Base-by-base conservation (phyloP, 768 basidiomycete species). In the Epithele typhae region DNA sequence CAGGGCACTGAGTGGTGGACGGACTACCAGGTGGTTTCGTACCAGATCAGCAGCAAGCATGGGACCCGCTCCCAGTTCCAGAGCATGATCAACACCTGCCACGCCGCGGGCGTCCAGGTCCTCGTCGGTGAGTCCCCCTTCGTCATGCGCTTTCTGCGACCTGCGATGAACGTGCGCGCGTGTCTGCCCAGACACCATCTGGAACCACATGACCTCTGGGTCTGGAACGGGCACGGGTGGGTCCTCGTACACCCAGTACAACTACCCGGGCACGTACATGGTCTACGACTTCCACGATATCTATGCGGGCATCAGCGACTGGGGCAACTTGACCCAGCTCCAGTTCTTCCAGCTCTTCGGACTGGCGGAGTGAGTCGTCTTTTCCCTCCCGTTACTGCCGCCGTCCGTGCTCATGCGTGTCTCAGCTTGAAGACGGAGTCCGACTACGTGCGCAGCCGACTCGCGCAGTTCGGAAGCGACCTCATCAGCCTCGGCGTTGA, bases 1-100 rank as follows among this genome's bases (percentile, higher is more conserved):
- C 55, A 64, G 14, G 83, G 82, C 4, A 10, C 66, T 2, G 72
- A 82, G 55, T 86, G 84, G 84, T 86, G 83, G 83, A 85, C 83
- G 0, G 83, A 84, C 58, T 85, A 87, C 56, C 84, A 76, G 46
- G 76, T 79, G 4, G 81, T 83, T 0, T 84, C 82, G 2, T 84
- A 85, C 57, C 81, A 46, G 10, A 59, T 85, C 40, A 80, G 71
- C 1, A 82, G 81, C 1, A 86, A 85, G 61, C 78, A 80, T 1
- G 84, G 84, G 4, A 69, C 77, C 53, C 71, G 79, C 11, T 48
- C 60, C 3, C 79, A 84, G 49, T 84, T 63, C 51, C 46, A 59
- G n/a, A 62, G 61, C 37, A 73, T 74, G 71, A 58, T 72, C 40
- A 40, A 40, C 5, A 57, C 69, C 8, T 73, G 72, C 50, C 65